Evolutionary conservation across 768 basidiomycete genomes (phyloP).

Genomic region (Pluteus cervinus): DNA sequence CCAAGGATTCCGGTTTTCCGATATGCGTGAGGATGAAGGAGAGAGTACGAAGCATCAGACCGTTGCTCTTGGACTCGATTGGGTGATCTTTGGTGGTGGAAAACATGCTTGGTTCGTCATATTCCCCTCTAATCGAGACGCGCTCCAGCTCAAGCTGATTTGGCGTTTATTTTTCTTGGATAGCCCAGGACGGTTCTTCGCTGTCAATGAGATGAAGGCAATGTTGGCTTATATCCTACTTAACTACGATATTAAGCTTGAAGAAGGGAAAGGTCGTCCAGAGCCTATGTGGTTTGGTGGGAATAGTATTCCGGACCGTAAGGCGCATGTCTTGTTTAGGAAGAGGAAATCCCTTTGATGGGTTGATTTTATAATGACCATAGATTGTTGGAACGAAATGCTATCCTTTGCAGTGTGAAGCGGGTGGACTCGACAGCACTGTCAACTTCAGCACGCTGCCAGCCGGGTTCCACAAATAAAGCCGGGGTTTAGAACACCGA

Average conservation of each 20-base stretch:
- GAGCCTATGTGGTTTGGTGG: conserved; percentile 10
- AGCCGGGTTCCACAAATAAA: too few species aligned
- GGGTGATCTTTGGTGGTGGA: conserved; percentile 28
- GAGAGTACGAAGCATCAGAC: conserved; percentile 25
- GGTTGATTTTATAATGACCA: too few species aligned
- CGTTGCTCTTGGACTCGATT: conserved; percentile 19
- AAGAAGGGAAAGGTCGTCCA: conserved; percentile 15
- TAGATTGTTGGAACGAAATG: too few species aligned
- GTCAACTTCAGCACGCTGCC: too few species aligned
- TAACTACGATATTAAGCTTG: conserved; percentile 28
- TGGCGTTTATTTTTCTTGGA: neutral
- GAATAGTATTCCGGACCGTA: conserved; percentile 20
- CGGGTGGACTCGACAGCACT: too few species aligned
- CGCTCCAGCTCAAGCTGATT: too few species aligned
- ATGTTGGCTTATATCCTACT: conserved; percentile 25
- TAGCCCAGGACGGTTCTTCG: conserved; percentile 29
- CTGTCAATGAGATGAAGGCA: conserved; percentile 25
- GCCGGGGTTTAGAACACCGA: too few species aligned
- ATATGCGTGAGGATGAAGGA: conserved; percentile 21
- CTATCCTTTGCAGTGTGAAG: too few species aligned
- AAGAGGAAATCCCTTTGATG: too few species aligned
- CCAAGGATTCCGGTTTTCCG: conserved; percentile 36
- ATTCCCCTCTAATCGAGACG: too few species aligned
- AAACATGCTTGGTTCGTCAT: conserved; percentile 14
- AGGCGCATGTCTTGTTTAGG: conserved; percentile 28